Conservation (phyloP, 169 alveolate species). For the Perkinsus marinus region DNA sequence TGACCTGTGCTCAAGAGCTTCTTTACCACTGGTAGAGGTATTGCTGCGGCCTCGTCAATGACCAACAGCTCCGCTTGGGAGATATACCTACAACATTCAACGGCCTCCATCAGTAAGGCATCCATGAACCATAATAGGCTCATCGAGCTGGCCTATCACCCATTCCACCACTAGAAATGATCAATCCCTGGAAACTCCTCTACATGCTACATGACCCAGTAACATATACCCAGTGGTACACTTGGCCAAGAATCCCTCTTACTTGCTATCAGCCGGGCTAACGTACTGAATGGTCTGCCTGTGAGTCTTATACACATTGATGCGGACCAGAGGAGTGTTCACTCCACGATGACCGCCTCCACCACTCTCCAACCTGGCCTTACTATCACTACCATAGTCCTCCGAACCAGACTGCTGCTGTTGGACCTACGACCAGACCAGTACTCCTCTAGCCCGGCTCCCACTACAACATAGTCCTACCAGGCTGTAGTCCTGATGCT, state of each 20-base stretch:
- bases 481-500: conserved; percentile 72
- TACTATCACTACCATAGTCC: conserved; percentile 23
- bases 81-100: too few species aligned
- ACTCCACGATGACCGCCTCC: background rate
- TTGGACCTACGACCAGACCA: conserved; percentile 17
- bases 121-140: too few species aligned
- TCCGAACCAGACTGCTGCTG: background rate
- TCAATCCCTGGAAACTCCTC: too few species aligned
- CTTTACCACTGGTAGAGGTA: conserved; percentile 93
- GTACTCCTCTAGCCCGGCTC: background rate
- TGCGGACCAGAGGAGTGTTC: conserved; percentile 33
- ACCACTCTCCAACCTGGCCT: conserved; percentile 31
- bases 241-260: background rate
- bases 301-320: conserved; percentile 62
- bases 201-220: too few species aligned
- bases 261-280: conserved; percentile 52
- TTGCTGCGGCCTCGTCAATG: conserved; percentile 99
- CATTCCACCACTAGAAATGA: too few species aligned
- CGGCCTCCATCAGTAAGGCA: too few species aligned
- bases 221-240: too few species aligned
- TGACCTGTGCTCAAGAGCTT: conserved; percentile 74
- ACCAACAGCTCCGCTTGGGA: conserved; percentile 87
- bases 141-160: too few species aligned
- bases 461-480: conserved; percentile 14
- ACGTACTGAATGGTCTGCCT: conserved; percentile 71